phyloP scores from a whole-genome alignment of 2,329 filamentous ascomycete species.

The Penicillium sp. region DNA sequence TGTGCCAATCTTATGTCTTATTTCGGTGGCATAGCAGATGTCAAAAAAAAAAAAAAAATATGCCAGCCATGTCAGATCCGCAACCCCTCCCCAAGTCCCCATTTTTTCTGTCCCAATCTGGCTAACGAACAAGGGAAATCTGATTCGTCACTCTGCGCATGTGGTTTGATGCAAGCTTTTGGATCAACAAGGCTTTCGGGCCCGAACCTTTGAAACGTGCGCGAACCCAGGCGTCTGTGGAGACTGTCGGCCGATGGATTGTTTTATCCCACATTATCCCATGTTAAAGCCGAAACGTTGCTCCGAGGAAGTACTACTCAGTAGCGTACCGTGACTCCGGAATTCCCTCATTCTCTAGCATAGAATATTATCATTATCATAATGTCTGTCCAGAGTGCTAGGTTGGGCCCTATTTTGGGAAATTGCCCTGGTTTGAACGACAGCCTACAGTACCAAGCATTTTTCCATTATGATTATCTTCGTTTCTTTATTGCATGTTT shows the following conservation, averaged over 20 bases:
- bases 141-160: not conserved
- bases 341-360: not conserved
- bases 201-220: not conserved
- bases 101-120: not conserved
- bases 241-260: not conserved
- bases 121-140: not conserved
- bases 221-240: not conserved
- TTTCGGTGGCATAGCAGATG: not conserved
- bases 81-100: not conserved
- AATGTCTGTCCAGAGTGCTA: not conserved
- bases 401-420: not conserved
- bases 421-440: not conserved
- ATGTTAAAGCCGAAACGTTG: not conserved
- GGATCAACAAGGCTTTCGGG: not conserved
- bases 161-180: not conserved
- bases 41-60: not conserved
- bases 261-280: not conserved
- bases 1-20: not conserved
- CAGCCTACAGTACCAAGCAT: not conserved
- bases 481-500: not conserved
- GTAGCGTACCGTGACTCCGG: not conserved
- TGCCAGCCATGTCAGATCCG: not conserved
- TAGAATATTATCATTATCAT: not conserved
- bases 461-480: not conserved
- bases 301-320: not conserved